Evolutionary conservation across 768 basidiomycete genomes (phyloP), one percentile per base, ranked within the genome.

Genomic region (Tylopilus intermedius): DNA sequence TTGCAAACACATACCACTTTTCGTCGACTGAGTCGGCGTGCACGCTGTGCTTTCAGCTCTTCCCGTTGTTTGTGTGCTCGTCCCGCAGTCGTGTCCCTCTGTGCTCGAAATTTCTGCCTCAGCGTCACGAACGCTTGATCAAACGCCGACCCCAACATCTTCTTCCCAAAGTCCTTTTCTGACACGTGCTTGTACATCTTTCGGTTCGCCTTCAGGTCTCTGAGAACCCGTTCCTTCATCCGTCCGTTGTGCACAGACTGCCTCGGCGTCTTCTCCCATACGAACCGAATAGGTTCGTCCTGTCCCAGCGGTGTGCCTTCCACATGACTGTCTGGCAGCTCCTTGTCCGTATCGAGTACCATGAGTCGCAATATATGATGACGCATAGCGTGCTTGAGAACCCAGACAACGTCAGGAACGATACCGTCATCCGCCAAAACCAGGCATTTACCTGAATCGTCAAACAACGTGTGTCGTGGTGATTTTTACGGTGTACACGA

Each of bases 251-350:
- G 87, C 18, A 81, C 76, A 1, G 86, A 89, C 59, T 88, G 84
- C 54, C 82, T 86, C 10, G 79, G 73, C 2, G 88, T 90, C 65
- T 86, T 87, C 55, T 84, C 81, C 88, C 88, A 90, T 4, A 88
- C 82, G 57, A 89, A 89, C 18, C 87, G 82, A 13, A 89, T 73
- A 1, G 85, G 79, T n/a, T 82, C 77, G 21, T 73, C 64, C 10
- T 72, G 60, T 2, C 68, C 71, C 1, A 82, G 59, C 3, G 68
- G 60, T 10, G 66, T 70, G 14, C 80, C 83, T 60, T 89, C 86
- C 9, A 61, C 58, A 59, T 86, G 80, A 48, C 78, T 81, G 51
- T 80, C 79, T 0, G 88, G 88, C 8, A 89, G 70, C 1, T 76
- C 63, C 53, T 80, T 79, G 58, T 82, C 84, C 35, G 66, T 74